Evolutionary conservation across 257 asterid genomes (phyloP), one percentile per base, ranked within the genome.

Genomic region (Solanum appendiculatum): DNA sequence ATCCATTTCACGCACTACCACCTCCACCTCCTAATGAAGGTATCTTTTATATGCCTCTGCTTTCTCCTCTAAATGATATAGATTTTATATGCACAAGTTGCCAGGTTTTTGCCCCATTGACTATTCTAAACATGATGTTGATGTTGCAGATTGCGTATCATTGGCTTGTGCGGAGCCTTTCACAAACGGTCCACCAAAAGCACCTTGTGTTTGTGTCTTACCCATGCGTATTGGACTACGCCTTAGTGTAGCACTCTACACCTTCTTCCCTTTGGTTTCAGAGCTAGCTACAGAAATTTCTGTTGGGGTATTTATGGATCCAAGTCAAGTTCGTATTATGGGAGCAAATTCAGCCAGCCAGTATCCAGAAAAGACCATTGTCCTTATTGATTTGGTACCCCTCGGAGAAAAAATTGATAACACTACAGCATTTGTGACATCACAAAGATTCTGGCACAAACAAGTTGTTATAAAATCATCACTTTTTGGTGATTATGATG

Each of bases 1-100:
- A 93, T 2, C 94, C 98, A 8, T 70, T 92, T 84, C 96, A 87
- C 77, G 93, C 92, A 54, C 90, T 94, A 85, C 98, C 98, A 86
- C 98, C 98, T 89, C 99, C 98, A 42, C 98, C 98, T 44, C 98
- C 98, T 73, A 93, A 92, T 63, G 89, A 90, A 94, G 99, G 99
- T 95, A 63, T 60, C 37, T 84, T 37, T 63, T 63, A 86, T 21
- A 40, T 36, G 40, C 10, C 54, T 48, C 44, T 74, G 83, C 15
- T 86, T 40, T 9, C 85, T 81, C 85, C 68, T 81, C 66, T 81
- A 81, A 46, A 48, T 46, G 66, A 81, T 81, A 48, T 81, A 29
- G 44, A 29, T 81, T 48, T 81, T 80, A 16, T 54, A 81, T 46
- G 44, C 85, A 48, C 68, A 48, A 48, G 68, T 81, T 81, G 68